A percentile compares a stretch with the other conserved stretches of the same genome.
phyloP scores from a whole-genome alignment of 768 basidiomycete genomes.

The Suillus tomentosus region DNA sequence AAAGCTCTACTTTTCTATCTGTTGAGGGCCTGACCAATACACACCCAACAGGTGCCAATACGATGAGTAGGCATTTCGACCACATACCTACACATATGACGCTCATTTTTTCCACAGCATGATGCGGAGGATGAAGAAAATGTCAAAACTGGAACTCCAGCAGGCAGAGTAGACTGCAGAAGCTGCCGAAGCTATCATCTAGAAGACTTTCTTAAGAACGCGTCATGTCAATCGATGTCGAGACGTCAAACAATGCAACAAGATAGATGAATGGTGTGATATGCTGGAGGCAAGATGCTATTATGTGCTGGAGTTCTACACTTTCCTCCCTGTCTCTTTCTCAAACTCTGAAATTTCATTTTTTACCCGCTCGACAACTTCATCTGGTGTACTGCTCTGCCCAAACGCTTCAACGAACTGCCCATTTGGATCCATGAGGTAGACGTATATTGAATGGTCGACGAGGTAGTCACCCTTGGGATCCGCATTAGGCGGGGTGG shows the following conservation, averaged over 20 bases:
- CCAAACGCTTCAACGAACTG: conserved; percentile 97
- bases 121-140: conserved; percentile 83
- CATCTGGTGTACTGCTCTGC: conserved; percentile 68
- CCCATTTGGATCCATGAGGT: conserved; percentile 95
- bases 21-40: not conserved
- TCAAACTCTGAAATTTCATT: conserved; percentile 51
- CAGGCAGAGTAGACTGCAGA: conserved; percentile 41
- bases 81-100: not conserved
- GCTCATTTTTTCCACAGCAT: conserved; percentile 50
- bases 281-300: conserved; percentile 11
- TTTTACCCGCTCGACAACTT: conserved; percentile 64
- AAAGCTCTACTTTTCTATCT: not conserved
- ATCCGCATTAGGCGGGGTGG: conserved; percentile 86
- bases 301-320: conserved; percentile 21
- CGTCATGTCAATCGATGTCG: not conserved
- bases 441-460: conserved; percentile 96
- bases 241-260: conserved; percentile 3
- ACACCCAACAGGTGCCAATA: conserved; percentile 76
- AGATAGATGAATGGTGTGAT: conserved; percentile 18
- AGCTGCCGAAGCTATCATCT: conserved; percentile 6
- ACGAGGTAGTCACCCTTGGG: conserved; percentile 94
- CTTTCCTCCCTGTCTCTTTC: conserved; percentile 34
- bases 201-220: not conserved
- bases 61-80: conserved; percentile 63
- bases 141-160: conserved; percentile 68